Base-by-base conservation (phyloP, 176 grass and related monocot genomes). In the Carex littledalei region DNA sequence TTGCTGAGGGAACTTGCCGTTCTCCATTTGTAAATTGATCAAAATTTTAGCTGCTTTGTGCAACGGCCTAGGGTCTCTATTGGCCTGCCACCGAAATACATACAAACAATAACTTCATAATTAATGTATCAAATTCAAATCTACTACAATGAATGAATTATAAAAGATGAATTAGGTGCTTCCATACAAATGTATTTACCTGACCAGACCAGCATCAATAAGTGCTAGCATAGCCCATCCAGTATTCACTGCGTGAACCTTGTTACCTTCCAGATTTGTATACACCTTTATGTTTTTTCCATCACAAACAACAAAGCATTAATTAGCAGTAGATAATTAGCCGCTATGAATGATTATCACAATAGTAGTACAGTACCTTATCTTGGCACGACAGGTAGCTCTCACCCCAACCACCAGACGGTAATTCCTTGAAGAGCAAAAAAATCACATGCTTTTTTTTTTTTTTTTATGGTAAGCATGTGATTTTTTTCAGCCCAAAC, bases 381-480 rank as follows among this genome's bases (percentile, higher is more conserved):
- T 98, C 86, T 90, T 95, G 93, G 85, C 86, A 98, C 8, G 96
- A 98, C 67, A 98, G 84, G 88, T 98, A 98, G 85, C 93, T 98
- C 89, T 98, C 96, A 63, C 96, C 96, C 96, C 96, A 98, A 52
- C 93, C 96, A 86, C 96, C 96, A 1, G 86, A 92, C 82, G 96
- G 79, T 69, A 94, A 89, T 67, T 98, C 87, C 86, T 95, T 95
- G 57, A 93, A 98, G 49, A 98, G 85, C 85, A 98, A 74, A 89
- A 94, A 98, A 12, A 26, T 89, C 63, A 21, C 96, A 94, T 87
- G 93, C 91, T 80, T 95, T 98, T 79, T 85, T 91, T 47, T 24
- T 24, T 24, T 24, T 24, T 24, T 24, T 24, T 24, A 98, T 87
- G 59, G 84, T 24, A 24, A 24, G 24, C 24, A 24, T 24, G 24